These are phyloP conservation scores for Circinella umbellata DNA, from an alignment of 371 early-diverging fungal genomes.

Conservation along the genomic window DNA sequence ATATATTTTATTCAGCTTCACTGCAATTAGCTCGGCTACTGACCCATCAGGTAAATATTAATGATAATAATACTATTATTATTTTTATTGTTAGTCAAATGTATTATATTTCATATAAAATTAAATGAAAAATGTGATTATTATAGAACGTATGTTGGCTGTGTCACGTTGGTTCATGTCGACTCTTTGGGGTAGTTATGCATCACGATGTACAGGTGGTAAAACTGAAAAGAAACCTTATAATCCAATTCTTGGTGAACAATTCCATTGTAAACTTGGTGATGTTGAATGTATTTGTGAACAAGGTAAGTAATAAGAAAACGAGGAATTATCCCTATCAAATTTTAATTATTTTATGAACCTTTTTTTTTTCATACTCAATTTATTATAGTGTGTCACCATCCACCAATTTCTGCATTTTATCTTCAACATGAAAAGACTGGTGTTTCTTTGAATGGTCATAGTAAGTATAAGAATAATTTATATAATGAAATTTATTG, in stretches of 20 bases:
- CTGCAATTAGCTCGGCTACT: slow-evolving; percentile 48
- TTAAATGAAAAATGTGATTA: neutral
- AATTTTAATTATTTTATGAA: neutral
- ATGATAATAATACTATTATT: no score
- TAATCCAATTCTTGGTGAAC: slow-evolving; percentile 91
- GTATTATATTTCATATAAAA: neutral
- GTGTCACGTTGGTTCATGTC: slow-evolving; percentile 80
- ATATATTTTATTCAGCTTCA: slow-evolving; percentile 26
- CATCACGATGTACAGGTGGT: slow-evolving; percentile 44
- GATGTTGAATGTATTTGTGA: slow-evolving; percentile 60
- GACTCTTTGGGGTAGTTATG: slow-evolving; percentile 72
- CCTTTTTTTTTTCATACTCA: neutral
- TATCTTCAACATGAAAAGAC: slow-evolving; percentile 71
- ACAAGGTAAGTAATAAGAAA: slow-evolving; percentile 41
- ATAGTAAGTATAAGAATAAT: slow-evolving; percentile 48
- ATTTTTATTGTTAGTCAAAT: no score
- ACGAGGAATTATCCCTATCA: no score
- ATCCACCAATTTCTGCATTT: slow-evolving; percentile 89
- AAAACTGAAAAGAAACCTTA: slow-evolving; percentile 77
- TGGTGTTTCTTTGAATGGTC: slow-evolving; percentile 68
- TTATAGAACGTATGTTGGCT: slow-evolving; percentile 65
- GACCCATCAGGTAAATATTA: slow-evolving; percentile 52
- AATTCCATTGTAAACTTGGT: slow-evolving; percentile 64
- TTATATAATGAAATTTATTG: neutral
- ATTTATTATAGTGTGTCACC: slow-evolving; percentile 78